Evolutionary conservation across 495 filamentous ascomycete species (phyloP), one percentile per base, ranked within the genome.

Genomic region (Clavariopsis aquatica): DNA sequence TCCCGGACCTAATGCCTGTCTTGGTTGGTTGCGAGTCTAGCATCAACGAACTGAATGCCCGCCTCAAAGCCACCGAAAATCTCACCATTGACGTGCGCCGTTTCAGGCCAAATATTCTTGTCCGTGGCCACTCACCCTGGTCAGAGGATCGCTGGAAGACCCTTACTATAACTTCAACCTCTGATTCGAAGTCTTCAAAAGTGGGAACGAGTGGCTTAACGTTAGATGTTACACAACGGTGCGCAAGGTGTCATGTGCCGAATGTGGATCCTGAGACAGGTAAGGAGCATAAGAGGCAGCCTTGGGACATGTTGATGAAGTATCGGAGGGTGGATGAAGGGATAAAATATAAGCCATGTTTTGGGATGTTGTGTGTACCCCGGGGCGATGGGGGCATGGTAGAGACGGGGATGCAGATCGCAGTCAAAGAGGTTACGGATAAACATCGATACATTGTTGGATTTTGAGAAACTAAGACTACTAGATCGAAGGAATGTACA

Each of bases 371-470:
- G 55, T 77, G 76, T 57, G 66, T 75, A 15, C 75, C 75, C 23
- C 66, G 70, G 64, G 64, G 70, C 3, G 79, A 83, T 66, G 82
- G 81, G n/a, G 64, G 52, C 28, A 69, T 62, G 62, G 64, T 86
- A 45, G 72, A 76, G 64, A 82, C 85, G 34, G 84, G 82, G 10
- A 83, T 82, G 79, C 69, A 46, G 66, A 72, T 86, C 62, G 79
- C 83, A 68, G 82, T 86, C 17, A 69, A 81, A 66, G 78, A 81
- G 70, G 79, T 81, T 66, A 78, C 76, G 26, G 61, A 70, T 19
- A 68, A 74, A 31, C 76, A 78, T 64, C 15, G 38, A 17, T 43
- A 43, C 15, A 17, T 43, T 17, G n/a, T 17, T 43, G 38, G 38
- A 17, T 43, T 43, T 43, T 43, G 38, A 43, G 13, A 12, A 34